phyloP scores from a whole-genome alignment of 2,329 filamentous ascomycete species.

The Penicillium brasilianum region DNA sequence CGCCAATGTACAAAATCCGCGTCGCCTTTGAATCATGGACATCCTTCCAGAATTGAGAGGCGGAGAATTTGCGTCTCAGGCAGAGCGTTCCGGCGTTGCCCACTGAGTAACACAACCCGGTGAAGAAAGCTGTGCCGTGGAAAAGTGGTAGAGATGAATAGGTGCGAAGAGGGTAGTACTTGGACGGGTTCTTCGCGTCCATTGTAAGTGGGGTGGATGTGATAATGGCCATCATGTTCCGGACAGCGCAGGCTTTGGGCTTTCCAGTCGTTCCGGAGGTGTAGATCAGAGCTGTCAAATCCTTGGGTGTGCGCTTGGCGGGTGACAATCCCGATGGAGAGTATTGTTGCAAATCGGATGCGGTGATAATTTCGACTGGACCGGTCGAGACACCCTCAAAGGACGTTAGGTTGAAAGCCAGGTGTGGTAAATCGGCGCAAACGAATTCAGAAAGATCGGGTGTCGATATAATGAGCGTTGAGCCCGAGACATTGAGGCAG shows the following conservation, averaged over 20 bases:
- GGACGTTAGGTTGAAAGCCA: slow-evolving; percentile 46
- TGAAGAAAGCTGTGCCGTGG: slow-evolving; percentile 56
- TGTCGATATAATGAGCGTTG: slow-evolving; percentile 51
- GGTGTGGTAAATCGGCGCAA: slow-evolving; percentile 41
- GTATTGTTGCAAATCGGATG: slow-evolving; percentile 34
- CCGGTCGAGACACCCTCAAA: slow-evolving; percentile 38
- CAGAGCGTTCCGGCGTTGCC: slow-evolving; percentile 51
- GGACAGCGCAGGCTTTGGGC: slow-evolving; percentile 53
- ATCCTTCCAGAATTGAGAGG: slow-evolving; percentile 53
- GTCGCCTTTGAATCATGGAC: slow-evolving; percentile 51
- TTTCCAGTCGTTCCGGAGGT: slow-evolving; percentile 57
- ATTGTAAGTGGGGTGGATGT: slow-evolving; percentile 44
- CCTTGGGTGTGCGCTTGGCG: slow-evolving; percentile 42
- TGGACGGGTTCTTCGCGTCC: slow-evolving; percentile 45
- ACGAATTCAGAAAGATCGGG: slow-evolving; percentile 50
- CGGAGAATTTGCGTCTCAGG: slow-evolving; percentile 53
- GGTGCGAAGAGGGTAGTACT: slow-evolving; percentile 52
- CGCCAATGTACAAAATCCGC: slow-evolving; percentile 55
- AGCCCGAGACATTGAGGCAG: slow-evolving; percentile 50
- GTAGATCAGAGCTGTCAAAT: slow-evolving; percentile 51
- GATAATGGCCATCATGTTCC: slow-evolving; percentile 45
- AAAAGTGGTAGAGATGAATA: slow-evolving; percentile 57
- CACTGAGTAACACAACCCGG: slow-evolving; percentile 48
- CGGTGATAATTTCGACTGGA: slow-evolving; percentile 33
- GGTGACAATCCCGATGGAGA: slow-evolving; percentile 30